phyloP scores from a whole-genome alignment of 495 filamentous ascomycete species.

The Immersiella caudata region DNA sequence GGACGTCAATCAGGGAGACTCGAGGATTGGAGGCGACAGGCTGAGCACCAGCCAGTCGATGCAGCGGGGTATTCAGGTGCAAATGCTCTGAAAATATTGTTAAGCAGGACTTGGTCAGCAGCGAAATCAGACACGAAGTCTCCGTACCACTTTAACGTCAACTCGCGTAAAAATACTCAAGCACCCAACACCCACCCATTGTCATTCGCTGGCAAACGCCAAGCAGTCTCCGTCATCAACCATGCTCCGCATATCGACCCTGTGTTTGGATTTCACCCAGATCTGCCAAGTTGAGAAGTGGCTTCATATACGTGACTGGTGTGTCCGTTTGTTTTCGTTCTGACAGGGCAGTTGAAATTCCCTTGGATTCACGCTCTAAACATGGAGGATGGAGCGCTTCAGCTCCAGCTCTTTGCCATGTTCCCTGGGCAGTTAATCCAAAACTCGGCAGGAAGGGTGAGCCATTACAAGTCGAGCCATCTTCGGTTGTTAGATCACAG shows the following conservation, averaged over 20 bases:
- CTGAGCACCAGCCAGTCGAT: neutral
- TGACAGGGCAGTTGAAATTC: too few species aligned
- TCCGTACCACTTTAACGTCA: conserved; percentile 17
- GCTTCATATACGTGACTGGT: neutral
- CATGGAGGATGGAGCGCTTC: too few species aligned
- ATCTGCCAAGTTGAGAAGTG: too few species aligned
- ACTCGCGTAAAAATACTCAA: neutral
- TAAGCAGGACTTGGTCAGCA: neutral
- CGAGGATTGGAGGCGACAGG: conserved; percentile 1
- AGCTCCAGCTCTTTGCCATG: too few species aligned
- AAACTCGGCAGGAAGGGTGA: too few species aligned
- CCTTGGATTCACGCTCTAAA: too few species aligned
- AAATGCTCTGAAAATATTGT: neutral
- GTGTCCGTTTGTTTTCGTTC: too few species aligned
- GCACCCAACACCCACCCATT: neutral
- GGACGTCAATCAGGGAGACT: conserved; percentile 2
- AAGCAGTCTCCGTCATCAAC: neutral
- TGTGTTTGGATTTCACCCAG: too few species aligned
- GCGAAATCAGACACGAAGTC: neutral
- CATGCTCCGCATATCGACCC: neutral
- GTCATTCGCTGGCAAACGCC: conserved; percentile 10
- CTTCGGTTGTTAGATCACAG: too few species aligned
- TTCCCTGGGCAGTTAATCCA: too few species aligned
- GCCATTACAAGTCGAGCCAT: too few species aligned
- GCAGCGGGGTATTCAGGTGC: neutral